Conservation (phyloP, 768 basidiomycete genomes). For the Phaeotremella fagi region DNA sequence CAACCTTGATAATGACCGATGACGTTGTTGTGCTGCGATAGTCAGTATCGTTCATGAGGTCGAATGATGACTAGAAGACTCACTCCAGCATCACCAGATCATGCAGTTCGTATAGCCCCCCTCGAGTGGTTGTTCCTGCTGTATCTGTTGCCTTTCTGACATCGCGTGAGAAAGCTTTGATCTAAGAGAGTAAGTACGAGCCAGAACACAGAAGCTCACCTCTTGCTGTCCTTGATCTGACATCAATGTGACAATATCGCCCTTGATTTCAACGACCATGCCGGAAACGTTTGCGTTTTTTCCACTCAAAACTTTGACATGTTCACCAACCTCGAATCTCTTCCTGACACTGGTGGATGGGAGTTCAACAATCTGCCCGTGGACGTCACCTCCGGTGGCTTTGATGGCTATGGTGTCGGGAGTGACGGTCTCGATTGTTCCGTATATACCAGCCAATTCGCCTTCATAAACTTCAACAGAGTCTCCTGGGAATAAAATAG, state of each 20-base stretch:
- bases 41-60: conserved; percentile 4
- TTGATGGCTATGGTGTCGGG: conserved; percentile 81
- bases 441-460: conserved; percentile 87
- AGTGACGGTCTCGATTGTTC: conserved; percentile 81
- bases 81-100: conserved; percentile 96
- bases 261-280: conserved; percentile 84
- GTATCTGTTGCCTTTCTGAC: conserved; percentile 95
- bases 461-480: conserved; percentile 97
- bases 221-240: conserved; percentile 98
- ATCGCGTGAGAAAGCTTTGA: conserved; percentile 96
- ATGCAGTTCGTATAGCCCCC: conserved; percentile 91
- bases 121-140: conserved; percentile 80
- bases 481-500: conserved; percentile 94
- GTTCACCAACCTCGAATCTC: conserved; percentile 92
- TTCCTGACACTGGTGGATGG: conserved; percentile 80
- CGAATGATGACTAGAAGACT: too few species aligned
- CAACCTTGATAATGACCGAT: conserved; percentile 95
- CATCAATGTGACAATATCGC: conserved; percentile 80
- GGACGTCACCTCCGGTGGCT: conserved; percentile 62
- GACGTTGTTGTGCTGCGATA: conserved; percentile 73
- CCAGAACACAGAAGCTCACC: conserved; percentile 51
- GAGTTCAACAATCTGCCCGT: conserved; percentile 48
- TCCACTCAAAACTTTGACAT: conserved; percentile 96
- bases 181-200: conserved; percentile 52
- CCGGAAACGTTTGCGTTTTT: conserved; percentile 93